These are phyloP conservation scores for Micractinium conductrix DNA, from an alignment of 139 green algal genomes.

Conservation along the genomic window DNA sequence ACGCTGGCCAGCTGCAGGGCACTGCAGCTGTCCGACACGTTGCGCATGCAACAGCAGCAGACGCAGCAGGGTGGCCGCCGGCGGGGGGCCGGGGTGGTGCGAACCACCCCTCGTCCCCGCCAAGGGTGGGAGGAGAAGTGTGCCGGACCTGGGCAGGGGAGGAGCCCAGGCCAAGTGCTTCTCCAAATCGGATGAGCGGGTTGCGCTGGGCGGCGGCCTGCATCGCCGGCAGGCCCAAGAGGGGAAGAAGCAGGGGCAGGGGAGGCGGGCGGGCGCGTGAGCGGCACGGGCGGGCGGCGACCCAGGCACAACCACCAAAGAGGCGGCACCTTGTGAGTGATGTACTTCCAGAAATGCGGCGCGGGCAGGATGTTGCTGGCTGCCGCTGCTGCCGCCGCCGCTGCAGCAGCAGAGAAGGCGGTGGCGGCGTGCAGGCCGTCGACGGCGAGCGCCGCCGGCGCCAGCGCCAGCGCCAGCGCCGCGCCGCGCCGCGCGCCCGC, in stretches of 20 bases:
- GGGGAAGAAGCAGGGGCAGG: background rate
- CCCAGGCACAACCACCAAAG: too few species aligned
- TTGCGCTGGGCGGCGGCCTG: constrained; percentile 20
- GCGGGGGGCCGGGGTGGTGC: too few species aligned
- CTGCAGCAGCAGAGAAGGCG: too few species aligned
- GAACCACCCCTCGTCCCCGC: too few species aligned
- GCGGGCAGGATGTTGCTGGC: constrained; percentile 12
- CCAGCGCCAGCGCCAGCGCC: background rate
- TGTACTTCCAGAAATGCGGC: background rate
- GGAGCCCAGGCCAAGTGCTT: constrained; percentile 21
- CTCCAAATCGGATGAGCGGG: constrained; percentile 14
- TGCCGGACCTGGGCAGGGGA: background rate
- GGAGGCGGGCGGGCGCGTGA: background rate
- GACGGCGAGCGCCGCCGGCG: background rate
- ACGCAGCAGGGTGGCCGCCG: background rate
- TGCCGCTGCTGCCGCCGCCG: background rate
- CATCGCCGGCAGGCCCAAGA: background rate
- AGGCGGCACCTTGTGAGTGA: constrained; percentile 1
- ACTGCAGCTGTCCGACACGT: background rate
- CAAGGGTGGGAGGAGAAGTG: background rate
- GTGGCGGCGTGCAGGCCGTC: background rate
- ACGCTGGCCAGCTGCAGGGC: background rate
- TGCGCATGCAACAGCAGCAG: background rate
- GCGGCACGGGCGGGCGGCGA: background rate
- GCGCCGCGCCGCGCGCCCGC: too few species aligned